Percentiles rank a stretch among this genome's conserved stretches.
These are phyloP conservation scores for Amniculicola lignicola DNA, from an alignment of 495 filamentous ascomycete species.

Conservation along the genomic window DNA sequence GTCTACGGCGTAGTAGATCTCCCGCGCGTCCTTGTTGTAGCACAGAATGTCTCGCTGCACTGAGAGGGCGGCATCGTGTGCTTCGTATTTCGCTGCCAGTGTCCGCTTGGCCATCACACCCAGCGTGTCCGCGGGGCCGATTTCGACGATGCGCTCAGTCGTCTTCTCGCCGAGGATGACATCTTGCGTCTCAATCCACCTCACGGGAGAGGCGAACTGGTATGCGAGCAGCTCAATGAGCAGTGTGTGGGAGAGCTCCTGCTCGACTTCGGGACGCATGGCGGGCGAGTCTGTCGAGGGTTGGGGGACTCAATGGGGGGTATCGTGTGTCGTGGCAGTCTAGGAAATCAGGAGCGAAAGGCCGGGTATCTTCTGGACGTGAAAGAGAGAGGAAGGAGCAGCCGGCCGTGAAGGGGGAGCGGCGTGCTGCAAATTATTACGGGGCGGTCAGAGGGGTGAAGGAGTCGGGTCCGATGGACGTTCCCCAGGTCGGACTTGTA, in stretches of 20 bases:
- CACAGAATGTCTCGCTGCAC: slow-evolving; percentile 96
- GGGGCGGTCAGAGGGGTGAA: background rate
- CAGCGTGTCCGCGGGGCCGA: slow-evolving; percentile 96
- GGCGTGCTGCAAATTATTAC: slow-evolving; percentile 14
- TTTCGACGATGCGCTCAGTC: slow-evolving; percentile 95
- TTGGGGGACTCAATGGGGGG: background rate
- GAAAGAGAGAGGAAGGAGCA: background rate
- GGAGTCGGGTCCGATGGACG: background rate
- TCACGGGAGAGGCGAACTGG: slow-evolving; percentile 96
- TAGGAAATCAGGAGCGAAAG: slow-evolving; percentile 2
- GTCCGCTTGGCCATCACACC: slow-evolving; percentile 97
- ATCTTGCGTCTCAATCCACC: slow-evolving; percentile 99
- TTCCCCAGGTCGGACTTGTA: background rate
- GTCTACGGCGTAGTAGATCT: slow-evolving; percentile 99
- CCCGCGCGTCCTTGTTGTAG: slow-evolving; percentile 99
- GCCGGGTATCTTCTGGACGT: slow-evolving; percentile 13
- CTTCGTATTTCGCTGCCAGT: slow-evolving; percentile 95
- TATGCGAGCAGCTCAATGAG: slow-evolving; percentile 98
- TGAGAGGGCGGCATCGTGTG: slow-evolving; percentile 93
- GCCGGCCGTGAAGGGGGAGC: slow-evolving; percentile 1
- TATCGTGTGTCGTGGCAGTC: background rate
- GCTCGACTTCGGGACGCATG: slow-evolving; percentile 98
- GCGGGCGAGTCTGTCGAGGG: slow-evolving; percentile 41
- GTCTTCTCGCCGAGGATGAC: slow-evolving; percentile 94
- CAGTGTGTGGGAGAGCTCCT: slow-evolving; percentile 95